Conservation (phyloP, 1,139 yeast genomes). For the Lodderomyces metapsilosis region DNA sequence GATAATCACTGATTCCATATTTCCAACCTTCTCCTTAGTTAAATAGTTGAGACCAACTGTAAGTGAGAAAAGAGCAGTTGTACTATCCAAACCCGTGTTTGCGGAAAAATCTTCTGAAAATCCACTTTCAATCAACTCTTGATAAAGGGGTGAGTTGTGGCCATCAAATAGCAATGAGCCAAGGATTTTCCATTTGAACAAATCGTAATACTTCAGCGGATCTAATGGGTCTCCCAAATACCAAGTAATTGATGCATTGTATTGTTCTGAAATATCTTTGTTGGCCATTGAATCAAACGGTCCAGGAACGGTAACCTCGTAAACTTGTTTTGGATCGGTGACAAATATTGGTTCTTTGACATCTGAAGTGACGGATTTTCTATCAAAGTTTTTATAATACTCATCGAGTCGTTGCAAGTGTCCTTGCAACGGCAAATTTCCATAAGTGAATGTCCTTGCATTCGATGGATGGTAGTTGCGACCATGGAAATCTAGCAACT, state of each 20-base stretch:
- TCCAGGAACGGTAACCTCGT: constrained; percentile 51
- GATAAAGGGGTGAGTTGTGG: constrained; percentile 87
- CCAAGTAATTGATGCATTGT: constrained; percentile 86
- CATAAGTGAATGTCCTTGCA: constrained; percentile 84
- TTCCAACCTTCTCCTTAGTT: constrained; percentile 45
- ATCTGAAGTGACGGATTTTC: constrained; percentile 28
- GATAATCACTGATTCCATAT: constrained; percentile 45
- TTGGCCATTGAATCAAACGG: constrained; percentile 76
- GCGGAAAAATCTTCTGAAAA: constrained; percentile 84
- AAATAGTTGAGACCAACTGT: constrained; percentile 87
- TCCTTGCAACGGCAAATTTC: constrained; percentile 63
- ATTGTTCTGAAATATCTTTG: constrained; percentile 66
- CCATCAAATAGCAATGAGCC: constrained; percentile 82
- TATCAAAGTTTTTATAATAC: constrained; percentile 55
- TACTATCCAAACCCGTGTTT: constrained; percentile 83
- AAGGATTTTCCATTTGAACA: constrained; percentile 72
- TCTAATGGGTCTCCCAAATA: constrained; percentile 72
- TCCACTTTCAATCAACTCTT: constrained; percentile 79
- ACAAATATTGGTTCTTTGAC: constrained; percentile 30
- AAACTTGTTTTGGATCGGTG: constrained; percentile 10
- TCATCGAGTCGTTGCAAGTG: constrained; percentile 61
- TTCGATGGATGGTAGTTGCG: constrained; percentile 87
- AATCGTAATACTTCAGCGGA: constrained; percentile 48
- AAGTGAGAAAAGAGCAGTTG: constrained; percentile 75
- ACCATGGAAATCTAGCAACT: constrained; percentile 71